Base-by-base conservation (phyloP, 2,329 filamentous ascomycete genomes). In the Colletotrichum somersetense region DNA sequence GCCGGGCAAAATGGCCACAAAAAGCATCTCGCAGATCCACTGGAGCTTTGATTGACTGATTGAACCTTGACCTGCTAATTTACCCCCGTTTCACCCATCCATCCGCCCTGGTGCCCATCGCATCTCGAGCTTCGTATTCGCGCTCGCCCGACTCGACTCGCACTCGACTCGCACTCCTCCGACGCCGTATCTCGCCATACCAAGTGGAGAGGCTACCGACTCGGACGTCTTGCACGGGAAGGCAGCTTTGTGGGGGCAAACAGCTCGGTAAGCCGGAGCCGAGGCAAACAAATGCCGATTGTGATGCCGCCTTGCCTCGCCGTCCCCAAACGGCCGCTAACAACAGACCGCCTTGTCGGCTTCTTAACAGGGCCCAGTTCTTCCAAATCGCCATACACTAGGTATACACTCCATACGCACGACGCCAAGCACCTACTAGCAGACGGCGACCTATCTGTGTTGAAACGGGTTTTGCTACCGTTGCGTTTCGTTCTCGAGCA, bases 401-500 rank as follows among this genome's bases (percentile, higher is more conserved):
- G 26, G 26, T 26, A 26, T 26, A 26, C 26, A 26, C 26, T 26
- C 26, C 3, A 26, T 26, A 26, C 26, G 26, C 26, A 26, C 26
- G 26, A 26, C 26, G 26, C 26, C 2, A 26, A 26, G 26, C 26
- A 26, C 26, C 26, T 26, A 26, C 26, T 26, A 26, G 26, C 26
- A 26, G 26, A 26, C 10, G 26, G 18, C 67, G 55, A 70, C 59
- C 42, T 50, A 26, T 42, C 53, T 18, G 35, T 48, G 58, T 57
- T 57, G 64, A 44, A 58, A 58, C 44, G 57, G 57, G 30, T 30
- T 30, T 40, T 64, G 57, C 50, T 11, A 38, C 35, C 35, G 10
- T 71, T 52, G 57, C 57, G 64, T 71, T 67, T 33, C 26, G 62
- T 62, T 42, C 35, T 46, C 26, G 53, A 55, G 40, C 53, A 68